Conservation (phyloP, 805 yeast species). For the Starmera pachycereana region DNA sequence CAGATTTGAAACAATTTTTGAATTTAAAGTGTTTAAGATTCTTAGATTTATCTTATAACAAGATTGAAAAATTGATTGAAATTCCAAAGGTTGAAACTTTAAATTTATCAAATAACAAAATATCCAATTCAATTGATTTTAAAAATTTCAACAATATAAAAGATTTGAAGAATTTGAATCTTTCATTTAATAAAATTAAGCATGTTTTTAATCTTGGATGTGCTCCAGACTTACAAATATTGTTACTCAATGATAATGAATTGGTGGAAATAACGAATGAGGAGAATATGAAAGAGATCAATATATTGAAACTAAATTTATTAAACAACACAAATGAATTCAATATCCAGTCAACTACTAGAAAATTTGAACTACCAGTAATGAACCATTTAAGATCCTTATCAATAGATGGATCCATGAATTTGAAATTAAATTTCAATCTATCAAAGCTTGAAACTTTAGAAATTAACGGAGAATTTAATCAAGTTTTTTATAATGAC, state of each 20-base stretch:
- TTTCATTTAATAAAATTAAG: slow-evolving; percentile 21
- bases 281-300: background rate
- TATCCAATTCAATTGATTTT: slow-evolving; percentile 10
- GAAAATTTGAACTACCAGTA: background rate
- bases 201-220: slow-evolving; percentile 22
- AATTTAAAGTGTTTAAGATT: slow-evolving; percentile 15
- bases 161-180: slow-evolving; percentile 24
- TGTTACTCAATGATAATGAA: slow-evolving; percentile 30
- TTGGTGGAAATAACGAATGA: background rate
- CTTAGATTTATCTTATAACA: slow-evolving; percentile 23
- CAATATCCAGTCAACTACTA: background rate
- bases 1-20: slow-evolving; percentile 20
- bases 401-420: background rate
- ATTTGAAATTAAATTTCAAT: background rate
- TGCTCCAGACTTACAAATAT: slow-evolving; percentile 25
- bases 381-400: background rate
- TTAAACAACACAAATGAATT: background rate
- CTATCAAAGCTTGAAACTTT: background rate
- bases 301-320: slow-evolving; percentile 5
- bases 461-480: background rate
- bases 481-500: background rate
- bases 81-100: slow-evolving; percentile 21
- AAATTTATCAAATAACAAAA: slow-evolving; percentile 26
- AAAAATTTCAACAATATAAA: slow-evolving; percentile 1
- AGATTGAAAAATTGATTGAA: slow-evolving; percentile 18